A percentile compares a stretch with the other conserved stretches of the same genome.
These are phyloP conservation scores for Diplodia intermedia DNA, from an alignment of 2,329 filamentous ascomycete genomes.

Conservation along the genomic window DNA sequence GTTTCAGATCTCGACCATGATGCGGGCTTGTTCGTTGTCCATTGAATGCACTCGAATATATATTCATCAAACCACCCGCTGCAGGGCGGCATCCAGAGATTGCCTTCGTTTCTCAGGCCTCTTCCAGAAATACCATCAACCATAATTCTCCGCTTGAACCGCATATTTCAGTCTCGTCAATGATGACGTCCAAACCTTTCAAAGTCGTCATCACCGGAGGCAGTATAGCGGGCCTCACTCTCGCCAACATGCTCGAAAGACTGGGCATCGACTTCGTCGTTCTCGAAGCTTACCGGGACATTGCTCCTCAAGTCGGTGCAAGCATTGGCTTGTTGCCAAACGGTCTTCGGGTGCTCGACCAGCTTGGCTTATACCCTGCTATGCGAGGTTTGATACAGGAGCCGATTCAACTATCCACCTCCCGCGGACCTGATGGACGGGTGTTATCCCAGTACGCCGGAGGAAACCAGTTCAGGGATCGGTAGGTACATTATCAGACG, in stretches of 20 bases:
- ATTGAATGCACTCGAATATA: neutral
- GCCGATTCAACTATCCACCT: neutral
- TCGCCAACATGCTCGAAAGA: slow-evolving; percentile 26
- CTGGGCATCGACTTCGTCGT: slow-evolving; percentile 32
- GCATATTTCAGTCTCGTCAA: neutral
- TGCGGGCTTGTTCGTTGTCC: neutral
- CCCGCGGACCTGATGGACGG: slow-evolving; percentile 1
- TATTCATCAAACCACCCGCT: neutral
- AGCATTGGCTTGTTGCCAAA: slow-evolving; percentile 36
- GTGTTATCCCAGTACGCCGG: neutral
- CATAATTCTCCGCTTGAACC: neutral
- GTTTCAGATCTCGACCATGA: neutral
- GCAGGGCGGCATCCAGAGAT: neutral
- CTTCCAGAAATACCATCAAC: neutral
- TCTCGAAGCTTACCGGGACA: slow-evolving; percentile 36
- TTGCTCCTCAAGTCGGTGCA: slow-evolving; percentile 38
- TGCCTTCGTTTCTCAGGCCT: neutral
- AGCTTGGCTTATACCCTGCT: slow-evolving; percentile 25
- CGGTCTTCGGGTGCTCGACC: slow-evolving; percentile 31
- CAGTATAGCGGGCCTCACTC: slow-evolving; percentile 28
- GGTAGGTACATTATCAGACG: neutral
- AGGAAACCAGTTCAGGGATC: neutral
- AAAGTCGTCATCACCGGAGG: slow-evolving; percentile 31
- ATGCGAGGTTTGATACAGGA: slow-evolving; percentile 19
- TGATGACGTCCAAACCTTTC: slow-evolving; percentile 19